Conservation (phyloP, 345 rosid genomes). For the Lumnitzera littorea region DNA sequence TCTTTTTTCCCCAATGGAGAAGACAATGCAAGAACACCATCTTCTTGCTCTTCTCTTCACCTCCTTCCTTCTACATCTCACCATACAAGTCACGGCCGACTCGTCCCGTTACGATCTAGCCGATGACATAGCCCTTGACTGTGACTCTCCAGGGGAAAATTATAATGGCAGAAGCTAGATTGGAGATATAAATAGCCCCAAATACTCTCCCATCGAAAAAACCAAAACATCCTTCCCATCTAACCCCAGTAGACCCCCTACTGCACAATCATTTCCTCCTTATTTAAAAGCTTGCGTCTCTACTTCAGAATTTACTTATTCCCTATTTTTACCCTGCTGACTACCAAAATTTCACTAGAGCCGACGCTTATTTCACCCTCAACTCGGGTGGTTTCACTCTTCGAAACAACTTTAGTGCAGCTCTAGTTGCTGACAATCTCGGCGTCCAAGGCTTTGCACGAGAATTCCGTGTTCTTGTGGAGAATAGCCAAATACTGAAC, state of each 20-base stretch:
- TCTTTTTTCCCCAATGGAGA: too few relatives aligned
- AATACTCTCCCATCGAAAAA: background rate
- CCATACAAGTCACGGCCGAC: background rate
- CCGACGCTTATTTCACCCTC: conserved; percentile 18
- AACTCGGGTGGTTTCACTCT: conserved; percentile 11
- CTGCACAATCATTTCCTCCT: background rate
- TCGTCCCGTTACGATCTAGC: background rate
- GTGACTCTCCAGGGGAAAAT: background rate
- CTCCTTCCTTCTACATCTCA: background rate
- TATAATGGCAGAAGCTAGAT: background rate
- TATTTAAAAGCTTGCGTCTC: conserved; percentile 17
- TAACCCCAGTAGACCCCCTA: background rate
- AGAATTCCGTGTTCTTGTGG: conserved; percentile 5
- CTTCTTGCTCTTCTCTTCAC: background rate
- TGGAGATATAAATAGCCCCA: conserved; percentile 1
- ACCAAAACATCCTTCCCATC: background rate
- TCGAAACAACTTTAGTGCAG: conserved; percentile 21
- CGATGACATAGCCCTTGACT: conserved; percentile 1
- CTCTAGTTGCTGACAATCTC: background rate
- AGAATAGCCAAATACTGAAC: conserved; percentile 9
- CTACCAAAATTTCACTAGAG: conserved; percentile 3
- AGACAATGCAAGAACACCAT: too few relatives aligned
- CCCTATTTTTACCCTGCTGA: conserved; percentile 13
- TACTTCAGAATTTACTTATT: conserved; percentile 18
- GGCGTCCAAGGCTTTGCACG: too few relatives aligned